Evolutionary conservation across 73 alveolate species (phyloP).

Genomic region (Paramecium octaurelia): DNA sequence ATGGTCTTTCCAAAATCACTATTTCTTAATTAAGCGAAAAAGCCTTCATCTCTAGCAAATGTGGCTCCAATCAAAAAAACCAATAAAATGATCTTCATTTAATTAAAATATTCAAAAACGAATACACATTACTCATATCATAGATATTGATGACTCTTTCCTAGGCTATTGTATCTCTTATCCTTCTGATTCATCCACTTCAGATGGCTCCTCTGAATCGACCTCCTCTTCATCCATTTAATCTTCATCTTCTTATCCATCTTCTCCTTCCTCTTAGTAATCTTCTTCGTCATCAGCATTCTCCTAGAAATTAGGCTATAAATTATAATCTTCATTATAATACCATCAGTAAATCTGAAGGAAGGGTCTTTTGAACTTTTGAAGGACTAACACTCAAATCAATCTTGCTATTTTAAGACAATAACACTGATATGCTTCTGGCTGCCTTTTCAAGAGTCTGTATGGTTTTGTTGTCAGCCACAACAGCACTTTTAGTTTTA

Average conservation of each 20-base stretch:
- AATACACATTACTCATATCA: slow-evolving; percentile 8
- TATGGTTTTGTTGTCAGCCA: neutral
- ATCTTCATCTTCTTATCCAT: neutral
- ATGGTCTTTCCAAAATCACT: slow-evolving; percentile 36
- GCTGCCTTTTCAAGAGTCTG: neutral
- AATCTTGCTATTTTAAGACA: neutral
- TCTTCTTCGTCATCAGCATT: neutral
- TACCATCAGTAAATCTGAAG: neutral
- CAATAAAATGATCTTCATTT: neutral
- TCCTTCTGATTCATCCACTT: neutral
- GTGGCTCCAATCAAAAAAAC: neutral
- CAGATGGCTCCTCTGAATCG: neutral
- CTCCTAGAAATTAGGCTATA: neutral
- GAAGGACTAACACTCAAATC: slow-evolving; percentile 30
- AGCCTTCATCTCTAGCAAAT: slow-evolving; percentile 26
- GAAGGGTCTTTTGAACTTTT: neutral
- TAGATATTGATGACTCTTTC: neutral
- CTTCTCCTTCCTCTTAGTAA: neutral
- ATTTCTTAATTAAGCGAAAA: slow-evolving; percentile 7
- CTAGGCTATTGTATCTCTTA: neutral
- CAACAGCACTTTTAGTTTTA: neutral
- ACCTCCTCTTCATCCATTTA: neutral
- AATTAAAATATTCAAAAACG: slow-evolving; percentile 8
- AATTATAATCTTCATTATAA: neutral
- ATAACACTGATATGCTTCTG: neutral